These are phyloP conservation scores for Trichoderma oligosporum DNA, from an alignment of 2,329 filamentous ascomycete species.

Conservation along the genomic window DNA sequence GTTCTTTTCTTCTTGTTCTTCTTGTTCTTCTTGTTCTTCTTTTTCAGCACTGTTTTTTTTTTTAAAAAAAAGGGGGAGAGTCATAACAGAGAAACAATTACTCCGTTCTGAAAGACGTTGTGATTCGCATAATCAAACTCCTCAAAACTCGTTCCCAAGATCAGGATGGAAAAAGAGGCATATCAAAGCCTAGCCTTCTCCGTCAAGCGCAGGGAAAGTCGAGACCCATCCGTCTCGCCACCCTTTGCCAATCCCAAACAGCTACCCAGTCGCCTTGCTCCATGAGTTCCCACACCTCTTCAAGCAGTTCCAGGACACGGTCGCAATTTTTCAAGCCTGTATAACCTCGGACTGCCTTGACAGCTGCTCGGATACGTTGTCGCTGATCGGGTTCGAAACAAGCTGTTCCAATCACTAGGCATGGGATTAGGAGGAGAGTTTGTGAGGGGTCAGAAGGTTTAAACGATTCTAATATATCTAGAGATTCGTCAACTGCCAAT, in stretches of 20 bases:
- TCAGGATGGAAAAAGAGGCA: background rate
- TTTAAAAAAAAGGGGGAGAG: too few species aligned
- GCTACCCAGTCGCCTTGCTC: constrained; percentile 53
- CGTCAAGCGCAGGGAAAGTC: constrained; percentile 51
- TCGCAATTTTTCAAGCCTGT: constrained; percentile 59
- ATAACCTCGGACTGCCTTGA: constrained; percentile 53
- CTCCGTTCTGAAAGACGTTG: too few species aligned
- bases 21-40: too few species aligned
- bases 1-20: too few species aligned
- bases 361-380: constrained; percentile 47
- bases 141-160: background rate
- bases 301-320: constrained; percentile 50
- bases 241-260: constrained; percentile 62
- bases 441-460: constrained; percentile 56
- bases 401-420: constrained; percentile 58
- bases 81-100: too few species aligned
- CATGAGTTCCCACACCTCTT: constrained; percentile 59
- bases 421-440: constrained; percentile 57
- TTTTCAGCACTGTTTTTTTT: too few species aligned
- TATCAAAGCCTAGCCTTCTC: background rate
- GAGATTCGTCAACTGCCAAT: constrained; percentile 53
- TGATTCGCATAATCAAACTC: too few species aligned
- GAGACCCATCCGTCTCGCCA: constrained; percentile 50
- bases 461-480: constrained; percentile 53
- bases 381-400: constrained; percentile 53